Evolutionary conservation across 768 basidiomycete genomes (phyloP).

Genomic region (Paxillus involutus): DNA sequence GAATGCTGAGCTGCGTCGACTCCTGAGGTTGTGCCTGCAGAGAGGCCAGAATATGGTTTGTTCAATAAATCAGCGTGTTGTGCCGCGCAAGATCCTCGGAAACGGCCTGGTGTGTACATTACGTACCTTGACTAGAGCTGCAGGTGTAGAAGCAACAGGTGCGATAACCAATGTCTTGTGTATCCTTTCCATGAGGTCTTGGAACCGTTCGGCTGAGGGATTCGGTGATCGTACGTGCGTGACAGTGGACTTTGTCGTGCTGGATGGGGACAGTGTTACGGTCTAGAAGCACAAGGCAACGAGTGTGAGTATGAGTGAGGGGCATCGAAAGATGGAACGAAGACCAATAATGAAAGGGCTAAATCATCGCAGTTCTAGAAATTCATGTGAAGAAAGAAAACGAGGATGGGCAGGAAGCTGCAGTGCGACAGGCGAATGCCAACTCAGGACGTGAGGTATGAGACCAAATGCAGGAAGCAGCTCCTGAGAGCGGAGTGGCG

Average conservation of each 20-base stretch:
- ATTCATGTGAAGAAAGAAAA: background rate
- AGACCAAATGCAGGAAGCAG: background rate
- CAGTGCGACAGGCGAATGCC: no score
- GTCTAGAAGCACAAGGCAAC: conserved; percentile 9
- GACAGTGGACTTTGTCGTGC: conserved; percentile 10
- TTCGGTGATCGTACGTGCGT: conserved; percentile 2
- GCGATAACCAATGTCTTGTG: conserved; percentile 63
- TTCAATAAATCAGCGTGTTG: conserved; percentile 3
- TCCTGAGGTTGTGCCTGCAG: conserved; percentile 8
- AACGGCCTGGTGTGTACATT: conserved; percentile 1
- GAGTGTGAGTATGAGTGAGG: background rate
- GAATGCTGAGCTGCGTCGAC: background rate
- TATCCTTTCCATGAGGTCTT: conserved; percentile 61
- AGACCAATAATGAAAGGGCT: conserved; percentile 11
- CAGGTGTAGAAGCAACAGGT: conserved; percentile 45
- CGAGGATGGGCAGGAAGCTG: background rate
- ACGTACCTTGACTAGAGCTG: conserved; percentile 15
- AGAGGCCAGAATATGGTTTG: background rate
- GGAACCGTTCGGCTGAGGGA: conserved; percentile 37
- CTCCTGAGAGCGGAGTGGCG: background rate
- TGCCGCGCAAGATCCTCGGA: background rate
- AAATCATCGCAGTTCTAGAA: conserved; percentile 7
- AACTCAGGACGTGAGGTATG: background rate
- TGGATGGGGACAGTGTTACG: background rate
- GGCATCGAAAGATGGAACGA: background rate